phyloP scores from a whole-genome alignment of 2,329 filamentous ascomycete species.

The Fusarium pseudonygamai region DNA sequence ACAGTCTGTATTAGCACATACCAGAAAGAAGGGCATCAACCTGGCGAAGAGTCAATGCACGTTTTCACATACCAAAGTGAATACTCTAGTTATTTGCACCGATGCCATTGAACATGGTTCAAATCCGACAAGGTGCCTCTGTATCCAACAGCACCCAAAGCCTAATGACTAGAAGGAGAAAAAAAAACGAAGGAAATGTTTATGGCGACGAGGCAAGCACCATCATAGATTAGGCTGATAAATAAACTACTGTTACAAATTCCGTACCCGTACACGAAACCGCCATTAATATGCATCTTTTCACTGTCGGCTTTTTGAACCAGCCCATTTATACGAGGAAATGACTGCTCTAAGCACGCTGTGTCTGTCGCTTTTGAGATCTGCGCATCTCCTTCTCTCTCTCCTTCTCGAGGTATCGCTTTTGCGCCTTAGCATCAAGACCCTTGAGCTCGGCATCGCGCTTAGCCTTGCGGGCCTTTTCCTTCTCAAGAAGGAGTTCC shows the following conservation, averaged over 20 bases:
- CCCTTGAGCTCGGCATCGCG: conserved; percentile 82
- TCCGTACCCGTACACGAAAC: conserved; percentile 21
- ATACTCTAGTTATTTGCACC: not conserved
- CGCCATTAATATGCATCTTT: conserved; percentile 8
- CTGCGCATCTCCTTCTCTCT: conserved; percentile 75
- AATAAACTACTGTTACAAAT: conserved; percentile 35
- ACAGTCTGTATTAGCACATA: not conserved
- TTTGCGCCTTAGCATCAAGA: conserved; percentile 83
- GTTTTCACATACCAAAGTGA: not conserved
- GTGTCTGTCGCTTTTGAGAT: conserved; percentile 63
- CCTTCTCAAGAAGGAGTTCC: conserved; percentile 76
- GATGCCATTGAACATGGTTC: not conserved
- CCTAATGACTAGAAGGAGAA: not conserved
- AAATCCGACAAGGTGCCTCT: not conserved
- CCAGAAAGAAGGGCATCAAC: not conserved
- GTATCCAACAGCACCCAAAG: not conserved
- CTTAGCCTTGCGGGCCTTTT: conserved; percentile 87
- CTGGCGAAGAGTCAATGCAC: not conserved
- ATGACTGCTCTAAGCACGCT: conserved; percentile 54
- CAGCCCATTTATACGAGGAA: not conserved
- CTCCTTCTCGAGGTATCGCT: conserved; percentile 85
- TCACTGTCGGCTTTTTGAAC: not conserved
- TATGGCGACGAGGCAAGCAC: conserved; percentile 3
- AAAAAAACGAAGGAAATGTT: not conserved
- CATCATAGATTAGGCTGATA: conserved; percentile 26